A percentile compares a stretch with the other conserved stretches of the same genome.
Evolutionary conservation across 2,329 filamentous ascomycete genomes (phyloP).

Genomic region (Hymenotorrendiella dingleyae): DNA sequence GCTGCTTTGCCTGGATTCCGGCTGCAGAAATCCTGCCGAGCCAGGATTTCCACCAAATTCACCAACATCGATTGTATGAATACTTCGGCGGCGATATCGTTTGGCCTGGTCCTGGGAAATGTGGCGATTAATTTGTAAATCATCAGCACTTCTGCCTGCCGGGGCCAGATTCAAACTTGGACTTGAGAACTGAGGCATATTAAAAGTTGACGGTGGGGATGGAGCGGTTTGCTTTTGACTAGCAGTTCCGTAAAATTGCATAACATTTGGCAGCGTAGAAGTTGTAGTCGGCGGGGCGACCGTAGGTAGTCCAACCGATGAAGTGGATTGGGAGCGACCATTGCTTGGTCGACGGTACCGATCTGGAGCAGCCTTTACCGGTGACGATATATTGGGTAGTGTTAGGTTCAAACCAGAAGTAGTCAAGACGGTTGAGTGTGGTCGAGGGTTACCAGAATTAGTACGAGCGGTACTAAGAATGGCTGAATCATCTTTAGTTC

Average conservation of each 20-base stretch:
- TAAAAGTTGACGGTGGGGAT: constrained; percentile 17
- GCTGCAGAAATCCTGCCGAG: constrained; percentile 17
- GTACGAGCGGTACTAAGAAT: constrained; percentile 34
- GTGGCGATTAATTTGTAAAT: constrained; percentile 48
- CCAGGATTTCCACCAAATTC: constrained; percentile 13
- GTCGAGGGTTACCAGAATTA: constrained; percentile 21
- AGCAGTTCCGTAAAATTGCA: constrained; percentile 48
- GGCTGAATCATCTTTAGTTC: constrained; percentile 48
- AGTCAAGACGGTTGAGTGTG: constrained; percentile 37
- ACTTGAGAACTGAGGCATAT: constrained; percentile 25
- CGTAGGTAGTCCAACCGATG: constrained; percentile 21
- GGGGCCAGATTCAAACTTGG: constrained; percentile 7
- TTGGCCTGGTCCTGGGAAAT: constrained; percentile 61
- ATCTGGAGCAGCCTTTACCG: constrained; percentile 67
- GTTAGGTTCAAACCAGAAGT: constrained; percentile 46
- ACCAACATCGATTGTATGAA: constrained; percentile 56
- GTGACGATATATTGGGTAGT: constrained; percentile 39
- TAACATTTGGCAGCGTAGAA: constrained; percentile 48
- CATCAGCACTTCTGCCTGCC: constrained; percentile 20
- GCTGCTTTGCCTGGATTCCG: constrained; percentile 26
- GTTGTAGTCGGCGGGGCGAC: constrained; percentile 41
- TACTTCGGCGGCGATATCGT: constrained; percentile 74
- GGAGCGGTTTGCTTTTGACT: constrained; percentile 24
- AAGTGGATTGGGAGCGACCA: constrained; percentile 40
- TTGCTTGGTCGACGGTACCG: constrained; percentile 68